phyloP scores from a whole-genome alignment of 371 early-diverging fungal genomes.

The Apophysomyces ossiformis region DNA sequence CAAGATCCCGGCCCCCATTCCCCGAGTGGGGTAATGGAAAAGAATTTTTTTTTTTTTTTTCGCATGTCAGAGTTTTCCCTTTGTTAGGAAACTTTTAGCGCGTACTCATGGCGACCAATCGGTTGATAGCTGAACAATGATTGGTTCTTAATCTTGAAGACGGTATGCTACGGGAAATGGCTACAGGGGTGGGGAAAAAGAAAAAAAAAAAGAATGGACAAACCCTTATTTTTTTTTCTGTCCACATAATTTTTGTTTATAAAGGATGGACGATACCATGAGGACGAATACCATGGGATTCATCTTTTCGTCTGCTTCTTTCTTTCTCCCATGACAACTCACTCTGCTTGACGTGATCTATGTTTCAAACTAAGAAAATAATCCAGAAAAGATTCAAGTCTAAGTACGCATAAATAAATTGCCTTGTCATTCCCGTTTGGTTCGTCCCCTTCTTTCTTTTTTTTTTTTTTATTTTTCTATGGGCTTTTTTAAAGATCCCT shows the following conservation, averaged over 20 bases:
- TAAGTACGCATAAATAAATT: too few species aligned
- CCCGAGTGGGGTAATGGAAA: neutral
- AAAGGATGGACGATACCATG: neutral
- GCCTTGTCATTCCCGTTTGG: too few species aligned
- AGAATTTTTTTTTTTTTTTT: neutral
- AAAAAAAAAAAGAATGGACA: neutral
- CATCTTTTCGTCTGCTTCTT: neutral
- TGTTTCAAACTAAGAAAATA: too few species aligned
- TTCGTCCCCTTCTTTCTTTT: too few species aligned
- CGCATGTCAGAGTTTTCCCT: constrained; percentile 8
- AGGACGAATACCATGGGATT: neutral
- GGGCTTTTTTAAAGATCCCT: too few species aligned
- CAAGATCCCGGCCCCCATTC: neutral
- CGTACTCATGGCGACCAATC: constrained; percentile 7
- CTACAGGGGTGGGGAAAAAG: neutral
- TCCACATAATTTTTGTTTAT: neutral
- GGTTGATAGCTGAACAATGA: neutral
- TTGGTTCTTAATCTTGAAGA: neutral
- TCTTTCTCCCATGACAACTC: too few species aligned
- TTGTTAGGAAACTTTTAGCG: constrained; percentile 2
- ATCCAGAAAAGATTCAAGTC: too few species aligned
- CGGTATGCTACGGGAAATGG: constrained; percentile 7
- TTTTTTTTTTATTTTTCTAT: too few species aligned
- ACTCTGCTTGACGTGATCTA: too few species aligned
- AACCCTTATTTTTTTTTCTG: neutral